Evolutionary conservation across 2,329 filamentous ascomycete species (phyloP).

Genomic region (Xylaria sp.): DNA sequence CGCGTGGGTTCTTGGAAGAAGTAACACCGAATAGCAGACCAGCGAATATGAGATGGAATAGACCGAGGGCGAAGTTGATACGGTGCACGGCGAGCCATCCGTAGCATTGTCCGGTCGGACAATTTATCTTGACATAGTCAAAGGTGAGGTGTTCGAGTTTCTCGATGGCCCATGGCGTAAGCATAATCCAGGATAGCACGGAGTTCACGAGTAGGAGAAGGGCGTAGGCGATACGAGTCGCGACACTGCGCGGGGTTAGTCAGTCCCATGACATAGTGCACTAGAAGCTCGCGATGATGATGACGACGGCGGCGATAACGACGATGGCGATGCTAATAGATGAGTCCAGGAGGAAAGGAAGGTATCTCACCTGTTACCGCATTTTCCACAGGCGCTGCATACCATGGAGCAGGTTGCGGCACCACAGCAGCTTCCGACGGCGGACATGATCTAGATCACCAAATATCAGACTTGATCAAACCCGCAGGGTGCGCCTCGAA

Average conservation of each 20-base stretch:
- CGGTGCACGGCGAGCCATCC: conserved; percentile 95
- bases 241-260: conserved; percentile 57
- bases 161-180: conserved; percentile 96
- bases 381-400: conserved; percentile 93
- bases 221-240: conserved; percentile 93
- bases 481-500: conserved; percentile 3
- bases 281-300: neutral
- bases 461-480: conserved; percentile 11
- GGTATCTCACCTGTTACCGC: conserved; percentile 72
- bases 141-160: conserved; percentile 88
- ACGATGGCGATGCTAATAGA: neutral
- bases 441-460: conserved; percentile 59
- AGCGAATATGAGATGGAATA: conserved; percentile 87
- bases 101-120: conserved; percentile 83
- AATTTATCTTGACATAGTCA: conserved; percentile 94
- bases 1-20: conserved; percentile 80
- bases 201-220: conserved; percentile 94
- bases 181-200: conserved; percentile 97
- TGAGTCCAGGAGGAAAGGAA: conserved; percentile 15
- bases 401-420: conserved; percentile 95
- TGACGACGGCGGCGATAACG: neutral
- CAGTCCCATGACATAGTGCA: conserved; percentile 7
- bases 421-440: conserved; percentile 87
- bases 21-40: conserved; percentile 79
- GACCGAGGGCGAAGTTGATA: conserved; percentile 93